Conservation (phyloP, 306 rosid species). For the Vigna unguiculata region DNA sequence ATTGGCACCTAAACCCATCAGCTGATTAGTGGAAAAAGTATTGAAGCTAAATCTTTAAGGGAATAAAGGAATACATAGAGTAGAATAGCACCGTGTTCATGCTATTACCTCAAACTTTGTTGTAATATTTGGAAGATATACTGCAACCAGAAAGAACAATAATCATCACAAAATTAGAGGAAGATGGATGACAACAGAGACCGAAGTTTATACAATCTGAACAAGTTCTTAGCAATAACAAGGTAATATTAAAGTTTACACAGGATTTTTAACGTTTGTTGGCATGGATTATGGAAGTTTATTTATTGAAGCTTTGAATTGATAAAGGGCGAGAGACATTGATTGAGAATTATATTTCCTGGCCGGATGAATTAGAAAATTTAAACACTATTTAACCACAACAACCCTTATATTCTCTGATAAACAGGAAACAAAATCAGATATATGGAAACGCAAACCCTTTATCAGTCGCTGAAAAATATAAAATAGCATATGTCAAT, state of each 20-base stretch:
- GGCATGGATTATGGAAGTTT: too few species aligned
- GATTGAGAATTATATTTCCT: neutral
- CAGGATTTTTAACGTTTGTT: too few species aligned
- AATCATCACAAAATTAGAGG: conserved; percentile 9
- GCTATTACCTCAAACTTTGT: conserved; percentile 39
- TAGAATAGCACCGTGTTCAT: conserved; percentile 3
- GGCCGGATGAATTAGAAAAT: neutral
- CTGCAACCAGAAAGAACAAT: conserved; percentile 30
- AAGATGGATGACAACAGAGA: neutral
- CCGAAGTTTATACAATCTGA: neutral
- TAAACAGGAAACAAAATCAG: neutral
- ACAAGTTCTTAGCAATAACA: neutral
- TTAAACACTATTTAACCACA: too few species aligned
- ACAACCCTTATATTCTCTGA: neutral
- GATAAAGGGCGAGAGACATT: neutral
- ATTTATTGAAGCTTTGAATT: too few species aligned
- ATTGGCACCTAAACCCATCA: conserved; percentile 46
- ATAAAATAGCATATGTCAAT: neutral
- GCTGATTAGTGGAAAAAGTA: conserved; percentile 9
- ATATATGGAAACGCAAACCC: neutral
- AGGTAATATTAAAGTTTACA: too few species aligned
- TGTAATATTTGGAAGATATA: neutral
- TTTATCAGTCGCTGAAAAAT: neutral
- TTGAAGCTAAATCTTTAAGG: neutral
- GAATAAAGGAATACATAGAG: neutral